Evolutionary conservation across 2,329 filamentous ascomycete species (phyloP).

Genomic region (Colletotrichum kahawae): DNA sequence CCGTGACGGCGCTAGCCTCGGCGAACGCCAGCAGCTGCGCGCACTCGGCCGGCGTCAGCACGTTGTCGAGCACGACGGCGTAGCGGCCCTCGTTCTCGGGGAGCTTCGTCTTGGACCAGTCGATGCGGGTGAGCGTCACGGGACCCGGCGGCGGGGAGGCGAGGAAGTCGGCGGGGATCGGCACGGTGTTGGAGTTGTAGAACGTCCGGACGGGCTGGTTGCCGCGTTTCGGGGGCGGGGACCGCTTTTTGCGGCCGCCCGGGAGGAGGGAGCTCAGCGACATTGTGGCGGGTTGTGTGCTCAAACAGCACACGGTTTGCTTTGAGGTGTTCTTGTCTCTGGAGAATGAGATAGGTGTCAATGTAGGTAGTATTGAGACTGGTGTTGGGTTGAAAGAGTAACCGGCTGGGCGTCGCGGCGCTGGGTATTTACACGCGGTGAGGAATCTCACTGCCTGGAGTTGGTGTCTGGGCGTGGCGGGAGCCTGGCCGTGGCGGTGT

Average conservation of each 20-base stretch:
- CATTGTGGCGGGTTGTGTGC: neutral
- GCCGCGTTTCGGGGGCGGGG: neutral
- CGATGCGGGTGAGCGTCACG: slow-evolving; percentile 49
- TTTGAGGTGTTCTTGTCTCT: neutral
- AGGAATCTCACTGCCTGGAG: neutral
- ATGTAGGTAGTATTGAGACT: neutral
- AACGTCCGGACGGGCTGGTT: slow-evolving; percentile 5
- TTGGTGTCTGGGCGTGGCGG: neutral
- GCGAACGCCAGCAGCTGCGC: slow-evolving; percentile 53
- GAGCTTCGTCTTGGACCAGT: slow-evolving; percentile 55
- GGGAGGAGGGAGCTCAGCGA: neutral
- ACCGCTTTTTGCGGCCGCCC: neutral
- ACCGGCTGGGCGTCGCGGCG: neutral
- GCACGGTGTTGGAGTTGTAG: slow-evolving; percentile 37
- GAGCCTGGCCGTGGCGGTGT: neutral
- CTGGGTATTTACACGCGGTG: neutral
- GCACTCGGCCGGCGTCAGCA: slow-evolving; percentile 64
- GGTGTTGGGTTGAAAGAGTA: neutral
- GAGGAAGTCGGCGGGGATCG: slow-evolving; percentile 51
- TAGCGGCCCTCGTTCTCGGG: slow-evolving; percentile 56
- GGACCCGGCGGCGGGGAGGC: slow-evolving; percentile 37
- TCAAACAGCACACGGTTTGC: neutral
- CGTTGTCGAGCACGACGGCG: slow-evolving; percentile 66
- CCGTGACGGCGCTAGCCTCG: slow-evolving; percentile 57
- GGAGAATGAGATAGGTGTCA: neutral